Base-by-base conservation (phyloP, 1,284 basidiomycete species). In the Peniophora sp. region DNA sequence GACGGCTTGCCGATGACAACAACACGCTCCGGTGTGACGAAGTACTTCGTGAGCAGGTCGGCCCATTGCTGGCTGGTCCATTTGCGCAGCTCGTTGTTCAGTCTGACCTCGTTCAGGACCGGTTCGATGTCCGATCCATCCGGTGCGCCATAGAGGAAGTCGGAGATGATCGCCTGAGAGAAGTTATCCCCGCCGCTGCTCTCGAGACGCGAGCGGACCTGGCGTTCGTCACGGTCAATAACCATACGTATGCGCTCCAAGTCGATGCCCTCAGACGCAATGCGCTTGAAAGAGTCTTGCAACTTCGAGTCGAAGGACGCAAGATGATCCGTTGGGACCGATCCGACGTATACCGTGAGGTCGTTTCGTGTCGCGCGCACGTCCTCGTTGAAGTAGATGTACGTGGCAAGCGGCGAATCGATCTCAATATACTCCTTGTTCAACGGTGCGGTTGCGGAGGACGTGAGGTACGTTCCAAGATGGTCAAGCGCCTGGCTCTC, bases 371-470 rank as follows among this genome's bases (percentile, higher is more conserved):
- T 88, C 0, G 90, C 84, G n/a, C 89, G 78, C 44, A 81, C 78
- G 43, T 89, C 85, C 56, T 89, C 82, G 52, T 81, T 81, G 58
- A 98, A 89, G 61, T 88, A 91, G 56, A 98, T 86, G 57, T 90
- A 91, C 14, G 89, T 86, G 65, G 85, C 86, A 48, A 92, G 75
- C 0, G 97, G 97, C 50, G 88, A 85, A 58, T 95, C 86, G 48
- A 87, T 89, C 69, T 99, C 97, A 48, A 98, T 79, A 58, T 89
- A 97, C 63, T 93, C 91, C 68, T 95, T 95, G 63, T 90, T 92
- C 52, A 99, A 70, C 17, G 95, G 94, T 12, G 93, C 88, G 23
- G 92, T 89, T 1, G 94, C 75, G 10, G 90, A 90, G 44, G 92
- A 91, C 45, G 92, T 94, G 38, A 99, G 74, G 64, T 99, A 99